Conservation (phyloP, 2,329 filamentous ascomycete species). For the Ophiosphaerella narmari region DNA sequence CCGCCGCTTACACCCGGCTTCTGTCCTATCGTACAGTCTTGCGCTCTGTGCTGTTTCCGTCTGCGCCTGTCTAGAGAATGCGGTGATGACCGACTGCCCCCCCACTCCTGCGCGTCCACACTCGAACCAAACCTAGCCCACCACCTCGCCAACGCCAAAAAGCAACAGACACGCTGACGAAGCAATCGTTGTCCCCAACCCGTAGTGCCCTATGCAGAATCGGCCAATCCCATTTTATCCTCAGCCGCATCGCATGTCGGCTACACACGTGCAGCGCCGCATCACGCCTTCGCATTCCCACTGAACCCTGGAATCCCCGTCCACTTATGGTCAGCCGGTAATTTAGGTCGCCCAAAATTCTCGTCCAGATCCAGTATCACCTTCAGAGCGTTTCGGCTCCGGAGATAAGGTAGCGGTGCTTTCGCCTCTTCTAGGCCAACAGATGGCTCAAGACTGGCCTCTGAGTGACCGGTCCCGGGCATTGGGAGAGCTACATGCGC, state of each 20-base stretch:
- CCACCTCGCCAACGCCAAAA: slow-evolving; percentile 30
- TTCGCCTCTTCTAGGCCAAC: slow-evolving; percentile 67
- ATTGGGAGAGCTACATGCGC: slow-evolving; percentile 66
- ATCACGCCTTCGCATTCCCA: slow-evolving; percentile 35
- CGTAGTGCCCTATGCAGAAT: slow-evolving; percentile 20
- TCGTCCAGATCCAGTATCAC: slow-evolving; percentile 93
- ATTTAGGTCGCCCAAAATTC: slow-evolving; percentile 79
- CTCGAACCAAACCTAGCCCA: slow-evolving; percentile 19
- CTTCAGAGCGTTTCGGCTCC: slow-evolving; percentile 90
- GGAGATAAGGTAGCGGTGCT: slow-evolving; percentile 67
- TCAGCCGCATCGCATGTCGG: slow-evolving; percentile 18
- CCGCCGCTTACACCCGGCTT: slow-evolving; percentile 7
- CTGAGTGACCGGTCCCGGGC: slow-evolving; percentile 67
- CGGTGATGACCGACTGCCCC: neutral
- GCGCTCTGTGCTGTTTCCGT: slow-evolving; percentile 14
- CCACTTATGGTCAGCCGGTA: slow-evolving; percentile 51
- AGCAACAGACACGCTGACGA: slow-evolving; percentile 32
- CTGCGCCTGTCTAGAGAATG: slow-evolving; percentile 7
- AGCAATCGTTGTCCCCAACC: slow-evolving; percentile 26
- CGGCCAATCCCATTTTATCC: slow-evolving; percentile 40
- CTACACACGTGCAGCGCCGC: slow-evolving; percentile 11
- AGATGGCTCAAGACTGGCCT: slow-evolving; percentile 61
- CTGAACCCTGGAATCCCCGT: slow-evolving; percentile 45
- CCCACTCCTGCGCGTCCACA: slow-evolving; percentile 8
- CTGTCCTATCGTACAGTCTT: slow-evolving; percentile 30